Evolutionary conservation across 805 yeast species (phyloP), one percentile per base, ranked within the genome.

Genomic region (Isabelozyma rhagii): DNA sequence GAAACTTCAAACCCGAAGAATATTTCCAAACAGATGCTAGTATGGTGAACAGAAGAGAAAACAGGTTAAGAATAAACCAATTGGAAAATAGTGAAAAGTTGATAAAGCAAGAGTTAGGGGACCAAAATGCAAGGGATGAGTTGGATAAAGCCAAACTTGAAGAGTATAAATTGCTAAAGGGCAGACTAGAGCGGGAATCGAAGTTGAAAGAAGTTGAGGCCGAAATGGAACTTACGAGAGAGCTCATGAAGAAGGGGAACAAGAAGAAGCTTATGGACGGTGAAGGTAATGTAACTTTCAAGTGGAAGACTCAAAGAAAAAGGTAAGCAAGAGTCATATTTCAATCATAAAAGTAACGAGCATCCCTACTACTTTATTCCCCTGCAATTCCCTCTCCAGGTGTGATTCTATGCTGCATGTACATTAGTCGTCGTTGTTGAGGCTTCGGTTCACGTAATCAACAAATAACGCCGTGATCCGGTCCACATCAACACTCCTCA

Each of bases 241-340:
- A 92, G 62, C 78, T 91, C 48, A 90, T 93, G 96, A 89, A 89
- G 66, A 87, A 84, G 56, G 98, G 98, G 0, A 82, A 83, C 52
- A 89, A 88, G 71, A 87, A 85, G 78, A 91, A 91, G 72, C 66
- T 86, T 5, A 74, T 78, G 3, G 86, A 78, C 49, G 71, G 77
- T 13, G 78, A 81, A 34, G 98, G 98, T 4, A 79, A 80, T 49
- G 80, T 81, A 0, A 75, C 78, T 2, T 94, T 81, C 72, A 89
- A 89, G 71, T 93, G 97, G 96, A 89, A 85, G 64, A 86, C 81
- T 57, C 83, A 82, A 62, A 79, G 96, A 64, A 88, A 87, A 68
- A 64, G 75, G 53, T 80, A 58, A 58, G 5, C 13, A 31, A 2
- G 36, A 10, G 10, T 6, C 25, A 21, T 21, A 21, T 21, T 21